Evolutionary conservation across 1,139 yeast genomes (phyloP), one percentile per base, ranked within the genome.

Genomic region (Debaryomyces singareniensis): DNA sequence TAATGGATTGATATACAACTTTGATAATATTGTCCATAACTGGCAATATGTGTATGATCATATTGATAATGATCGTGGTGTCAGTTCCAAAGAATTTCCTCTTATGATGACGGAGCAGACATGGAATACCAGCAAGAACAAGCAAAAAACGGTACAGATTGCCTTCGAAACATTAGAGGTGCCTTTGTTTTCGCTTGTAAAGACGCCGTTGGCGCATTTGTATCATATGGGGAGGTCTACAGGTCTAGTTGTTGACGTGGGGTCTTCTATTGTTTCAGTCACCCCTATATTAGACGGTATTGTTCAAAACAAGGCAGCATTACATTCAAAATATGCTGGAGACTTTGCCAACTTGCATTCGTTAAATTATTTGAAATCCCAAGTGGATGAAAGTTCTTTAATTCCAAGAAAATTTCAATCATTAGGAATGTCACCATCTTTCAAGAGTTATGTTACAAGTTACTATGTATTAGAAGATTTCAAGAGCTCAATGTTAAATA

Each of bases 271-370:
- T 3, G 65, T 78, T 15, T 67, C 75, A 28, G 77, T 81, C 5
- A 79, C 87, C 0, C 89, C 91, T 10, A 68, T 82, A 20, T 61
- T 76, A 38, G 87, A 81, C 45, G 93, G 91, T 16, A 70, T 72
- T 12, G 71, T 81, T 32, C 70, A 79, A 33, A 60, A 65, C 37
- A 78, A 78, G 45, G 77, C 81, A 29, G 62, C 76, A 5, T 60
- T 67, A 37, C 78, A 71, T 50, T 69, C 80, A 11, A 73, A 71
- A 43, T 79, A 67, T 47, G 87, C 80, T 5, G 91, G 91, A 6
- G 82, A 80, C 47, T 82, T 75, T 51, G 51, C 76, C 34, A 78
- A 76, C 49, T 61, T 74, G 34, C 79, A 78, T 47, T 55, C 63
- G 1, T 47, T 68, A 40, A 53, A 68, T 46, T 64, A 52, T 37